Percentiles rank a stretch among this genome's conserved stretches.
Conservation (phyloP, 2,329 filamentous ascomycete genomes). For the Cordyceps cicadae region DNA sequence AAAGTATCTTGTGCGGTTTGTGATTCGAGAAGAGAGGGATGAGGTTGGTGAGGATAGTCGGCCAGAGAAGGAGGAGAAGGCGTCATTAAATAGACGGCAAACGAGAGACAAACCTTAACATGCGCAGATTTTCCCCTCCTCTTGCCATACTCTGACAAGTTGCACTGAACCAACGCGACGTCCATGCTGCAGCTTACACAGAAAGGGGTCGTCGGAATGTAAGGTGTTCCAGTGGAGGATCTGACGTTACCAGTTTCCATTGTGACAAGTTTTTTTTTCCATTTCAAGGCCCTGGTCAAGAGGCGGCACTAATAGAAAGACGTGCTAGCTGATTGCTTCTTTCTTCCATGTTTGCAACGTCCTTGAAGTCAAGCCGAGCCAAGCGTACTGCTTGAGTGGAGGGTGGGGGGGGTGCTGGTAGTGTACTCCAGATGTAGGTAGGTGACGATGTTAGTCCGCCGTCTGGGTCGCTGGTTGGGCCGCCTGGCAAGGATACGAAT, state of each 20-base stretch:
- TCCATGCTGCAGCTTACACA: conserved; percentile 3
- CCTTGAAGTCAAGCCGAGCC: not conserved
- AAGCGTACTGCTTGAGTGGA: not conserved
- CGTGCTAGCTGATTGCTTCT: conserved; percentile 6
- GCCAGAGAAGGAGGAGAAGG: not conserved
- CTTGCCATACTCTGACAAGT: conserved; percentile 5
- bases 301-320: not conserved
- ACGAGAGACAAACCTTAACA: not conserved
- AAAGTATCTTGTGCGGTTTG: not conserved
- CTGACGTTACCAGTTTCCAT: not conserved
- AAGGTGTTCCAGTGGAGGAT: not conserved
- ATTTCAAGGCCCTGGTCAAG: conserved; percentile 4
- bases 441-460: conserved; percentile 1
- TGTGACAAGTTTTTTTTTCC: conserved; percentile 4
- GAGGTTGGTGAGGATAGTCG: not conserved
- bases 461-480: conserved; percentile 3
- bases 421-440: conserved; percentile 1
- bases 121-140: not conserved
- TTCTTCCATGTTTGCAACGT: conserved; percentile 5
- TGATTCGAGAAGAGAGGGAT: not conserved
- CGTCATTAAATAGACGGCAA: not conserved
- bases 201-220: not conserved
- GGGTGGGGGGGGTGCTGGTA: conserved; percentile 6
- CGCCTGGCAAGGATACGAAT: not conserved
- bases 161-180: conserved; percentile 8